These are phyloP conservation scores for Petunia secreta DNA, from an alignment of 257 asterid genomes.

Conservation along the genomic window DNA sequence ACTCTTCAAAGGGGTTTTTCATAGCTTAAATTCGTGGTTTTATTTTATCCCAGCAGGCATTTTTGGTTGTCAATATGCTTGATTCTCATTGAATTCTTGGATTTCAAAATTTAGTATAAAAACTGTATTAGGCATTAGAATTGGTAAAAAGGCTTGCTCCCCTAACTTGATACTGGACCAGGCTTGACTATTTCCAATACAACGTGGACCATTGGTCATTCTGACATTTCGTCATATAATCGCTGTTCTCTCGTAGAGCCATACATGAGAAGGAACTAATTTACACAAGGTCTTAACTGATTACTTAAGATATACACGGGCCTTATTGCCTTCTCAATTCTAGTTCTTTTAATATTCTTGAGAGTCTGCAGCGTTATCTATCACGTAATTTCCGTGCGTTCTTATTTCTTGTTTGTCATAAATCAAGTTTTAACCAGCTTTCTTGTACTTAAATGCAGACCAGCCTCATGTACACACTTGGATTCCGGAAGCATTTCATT, in stretches of 20 bases:
- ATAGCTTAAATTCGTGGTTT: not conserved
- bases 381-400: not conserved
- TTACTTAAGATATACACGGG: not conserved
- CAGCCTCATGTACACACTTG: conserved; percentile 88
- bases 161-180: not conserved
- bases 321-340: not conserved
- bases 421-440: not conserved
- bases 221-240: not conserved
- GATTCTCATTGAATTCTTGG: not conserved
- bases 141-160: not conserved
- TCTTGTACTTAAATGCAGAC: conserved; percentile 56
- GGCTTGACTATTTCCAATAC: not conserved
- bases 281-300: not conserved
- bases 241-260: not conserved
- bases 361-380: not conserved
- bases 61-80: not conserved
- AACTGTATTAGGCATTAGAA: not conserved
- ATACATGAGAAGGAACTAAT: not conserved
- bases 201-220: not conserved
- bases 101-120: not conserved
- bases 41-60: not conserved
- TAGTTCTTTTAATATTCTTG: not conserved
- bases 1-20: not conserved
- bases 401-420: not conserved
- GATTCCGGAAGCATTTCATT: conserved; percentile 57